Conservation (phyloP, 1,139 yeast species). For the Yueomyces sp. region DNA sequence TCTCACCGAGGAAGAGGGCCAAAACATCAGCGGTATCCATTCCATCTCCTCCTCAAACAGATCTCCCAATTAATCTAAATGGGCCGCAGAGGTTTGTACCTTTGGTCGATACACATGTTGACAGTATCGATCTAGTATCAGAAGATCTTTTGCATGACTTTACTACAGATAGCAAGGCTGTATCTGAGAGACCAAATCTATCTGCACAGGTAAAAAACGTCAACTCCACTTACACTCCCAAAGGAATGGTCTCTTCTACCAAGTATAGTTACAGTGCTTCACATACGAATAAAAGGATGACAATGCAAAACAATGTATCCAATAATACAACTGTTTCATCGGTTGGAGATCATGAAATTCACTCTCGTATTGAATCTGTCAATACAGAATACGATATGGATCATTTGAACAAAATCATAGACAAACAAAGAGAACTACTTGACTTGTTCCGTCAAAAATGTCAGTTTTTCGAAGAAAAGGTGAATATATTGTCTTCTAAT, state of each 20-base stretch:
- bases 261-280: not conserved
- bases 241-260: not conserved
- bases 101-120: not conserved
- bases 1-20: not conserved
- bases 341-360: too few species aligned
- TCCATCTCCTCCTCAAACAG: not conserved
- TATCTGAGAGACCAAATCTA: not conserved
- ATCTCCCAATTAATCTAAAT: not conserved
- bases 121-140: not conserved
- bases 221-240: not conserved
- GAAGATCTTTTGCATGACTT: not conserved
- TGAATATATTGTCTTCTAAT: conserved; percentile 21
- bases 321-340: not conserved
- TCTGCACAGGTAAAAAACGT: not conserved
- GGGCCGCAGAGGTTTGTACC: too few species aligned
- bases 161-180: not conserved
- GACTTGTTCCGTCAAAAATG: not conserved
- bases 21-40: not conserved
- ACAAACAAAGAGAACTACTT: not conserved
- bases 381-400: too few species aligned
- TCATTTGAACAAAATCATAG: not conserved
- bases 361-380: too few species aligned
- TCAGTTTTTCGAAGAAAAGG: conserved; percentile 12
- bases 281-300: not conserved
- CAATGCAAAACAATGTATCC: not conserved